Conservation (phyloP, 1,284 basidiomycete genomes). For the Trametes polyzona region DNA sequence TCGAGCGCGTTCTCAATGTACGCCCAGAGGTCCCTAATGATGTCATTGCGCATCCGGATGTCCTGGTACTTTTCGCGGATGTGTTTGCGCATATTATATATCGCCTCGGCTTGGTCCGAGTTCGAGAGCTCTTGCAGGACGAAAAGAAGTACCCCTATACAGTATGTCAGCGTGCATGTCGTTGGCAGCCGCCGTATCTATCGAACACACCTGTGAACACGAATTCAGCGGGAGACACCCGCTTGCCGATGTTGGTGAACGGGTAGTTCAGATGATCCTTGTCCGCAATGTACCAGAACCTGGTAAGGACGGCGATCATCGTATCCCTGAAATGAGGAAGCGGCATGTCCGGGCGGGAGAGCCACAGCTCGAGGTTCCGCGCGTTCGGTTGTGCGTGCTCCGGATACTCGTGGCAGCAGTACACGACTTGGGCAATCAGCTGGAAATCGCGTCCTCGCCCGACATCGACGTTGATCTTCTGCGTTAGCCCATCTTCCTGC, state of each 20-base stretch:
- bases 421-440: slow-evolving; percentile 66
- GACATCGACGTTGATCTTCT: slow-evolving; percentile 59
- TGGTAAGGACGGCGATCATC: slow-evolving; percentile 53
- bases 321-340: slow-evolving; percentile 47
- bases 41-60: slow-evolving; percentile 58
- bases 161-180: no score
- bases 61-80: slow-evolving; percentile 59
- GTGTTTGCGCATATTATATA: slow-evolving; percentile 54
- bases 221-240: slow-evolving; percentile 76
- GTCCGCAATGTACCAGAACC: slow-evolving; percentile 57
- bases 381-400: slow-evolving; percentile 54
- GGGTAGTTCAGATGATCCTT: slow-evolving; percentile 41
- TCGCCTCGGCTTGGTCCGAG: slow-evolving; percentile 52
- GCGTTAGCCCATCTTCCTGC: slow-evolving; percentile 54
- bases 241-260: slow-evolving; percentile 54
- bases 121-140: slow-evolving; percentile 45
- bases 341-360: slow-evolving; percentile 50
- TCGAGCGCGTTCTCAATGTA: slow-evolving; percentile 47
- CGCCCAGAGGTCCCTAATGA: slow-evolving; percentile 59
- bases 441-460: slow-evolving; percentile 73
- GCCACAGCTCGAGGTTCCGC: slow-evolving; percentile 60
- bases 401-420: slow-evolving; percentile 58
- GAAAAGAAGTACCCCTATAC: slow-evolving; percentile 63
- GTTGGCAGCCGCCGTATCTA: no score
- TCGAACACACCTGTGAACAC: slow-evolving; percentile 63